phyloP scores from a whole-genome alignment of 2,329 filamentous ascomycete genomes.

The Teratosphaeria viscida region DNA sequence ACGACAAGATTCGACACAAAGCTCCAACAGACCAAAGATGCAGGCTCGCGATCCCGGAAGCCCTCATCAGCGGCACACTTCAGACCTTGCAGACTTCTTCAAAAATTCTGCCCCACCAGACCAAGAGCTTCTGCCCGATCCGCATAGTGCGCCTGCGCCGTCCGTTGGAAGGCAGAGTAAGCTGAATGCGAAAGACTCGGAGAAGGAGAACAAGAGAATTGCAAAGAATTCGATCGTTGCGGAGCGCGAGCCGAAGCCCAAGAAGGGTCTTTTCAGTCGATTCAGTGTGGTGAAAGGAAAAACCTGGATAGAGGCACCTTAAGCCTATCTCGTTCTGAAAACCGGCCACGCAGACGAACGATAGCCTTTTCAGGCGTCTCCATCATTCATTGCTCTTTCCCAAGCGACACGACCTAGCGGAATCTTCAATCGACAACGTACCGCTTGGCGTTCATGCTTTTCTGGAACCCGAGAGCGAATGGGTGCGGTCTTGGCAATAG shows the following conservation, averaged over 20 bases:
- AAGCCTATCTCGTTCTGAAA: too few species aligned
- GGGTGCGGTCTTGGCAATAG: background rate
- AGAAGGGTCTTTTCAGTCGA: background rate
- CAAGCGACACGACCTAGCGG: background rate
- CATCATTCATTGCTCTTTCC: background rate
- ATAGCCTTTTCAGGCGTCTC: background rate
- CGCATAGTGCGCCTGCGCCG: constrained; percentile 10
- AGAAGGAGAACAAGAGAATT: constrained; percentile 5
- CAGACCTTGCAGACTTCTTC: constrained; percentile 24
- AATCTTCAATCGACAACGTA: background rate
- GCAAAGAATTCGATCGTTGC: constrained; percentile 1
- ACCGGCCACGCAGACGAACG: background rate
- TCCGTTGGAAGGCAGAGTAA: constrained; percentile 6
- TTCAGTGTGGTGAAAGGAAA: background rate
- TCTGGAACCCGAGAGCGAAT: background rate
- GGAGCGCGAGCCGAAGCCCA: background rate
- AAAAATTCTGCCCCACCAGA: constrained; percentile 29
- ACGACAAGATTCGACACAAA: background rate
- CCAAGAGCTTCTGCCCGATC: constrained; percentile 1
- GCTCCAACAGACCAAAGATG: background rate
- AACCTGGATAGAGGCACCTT: background rate
- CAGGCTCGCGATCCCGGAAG: constrained; percentile 2
- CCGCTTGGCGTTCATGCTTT: background rate
- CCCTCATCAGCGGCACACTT: background rate
- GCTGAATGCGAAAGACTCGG: constrained; percentile 9